Evolutionary conservation across 345 rosid genomes (phyloP), one percentile per base, ranked within the genome.

Genomic region (Pistacia atlantica): DNA sequence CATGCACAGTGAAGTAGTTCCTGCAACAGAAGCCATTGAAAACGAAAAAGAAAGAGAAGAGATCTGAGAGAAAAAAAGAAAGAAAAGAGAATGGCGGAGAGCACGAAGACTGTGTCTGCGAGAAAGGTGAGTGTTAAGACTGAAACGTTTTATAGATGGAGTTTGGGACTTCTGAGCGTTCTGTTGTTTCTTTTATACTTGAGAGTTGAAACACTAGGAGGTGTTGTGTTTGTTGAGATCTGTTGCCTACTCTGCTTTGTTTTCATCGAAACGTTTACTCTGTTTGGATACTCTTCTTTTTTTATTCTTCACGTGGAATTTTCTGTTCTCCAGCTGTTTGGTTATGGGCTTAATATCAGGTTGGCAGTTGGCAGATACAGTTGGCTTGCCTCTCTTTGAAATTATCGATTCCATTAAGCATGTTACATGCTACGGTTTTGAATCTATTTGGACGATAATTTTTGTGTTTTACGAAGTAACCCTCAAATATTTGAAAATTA

Each of bases 1-100:
- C 28, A 77, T 33, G 67, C 78, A 72, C 28, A 77, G 46, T 10
- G 86, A 83, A 78, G 75, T 22, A 78, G 75, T 31, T 33, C 76
- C 84, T 0, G 85, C 74, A 49, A 76, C 9, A 12, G 88, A 81
- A 68, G 88, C 88, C 90, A 87, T 87, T 76, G 71, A 25, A 73
- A 33, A n/a, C 7, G 8, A 58, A 49, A 25, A 3, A 7, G 17
- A 61, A 7, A 49, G 58, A 20, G 65, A 55, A 75, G 65, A 73
- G 81, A 80, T 71, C 67, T 74, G 62, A 55, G 74, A 60, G 56
- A 5, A 54, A 8, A 8, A 25, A 66, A 22, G 6, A 55, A 7
- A 51, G 55, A 1, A 31, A 5, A n/a, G 60, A 59, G 79, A 58
- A 42, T 42, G 77, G 75, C 77, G 76, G 83, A 81, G 86, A 77